These are phyloP conservation scores for Sporothrix mexicana DNA, from an alignment of 2,329 filamentous ascomycete genomes.

Conservation along the genomic window DNA sequence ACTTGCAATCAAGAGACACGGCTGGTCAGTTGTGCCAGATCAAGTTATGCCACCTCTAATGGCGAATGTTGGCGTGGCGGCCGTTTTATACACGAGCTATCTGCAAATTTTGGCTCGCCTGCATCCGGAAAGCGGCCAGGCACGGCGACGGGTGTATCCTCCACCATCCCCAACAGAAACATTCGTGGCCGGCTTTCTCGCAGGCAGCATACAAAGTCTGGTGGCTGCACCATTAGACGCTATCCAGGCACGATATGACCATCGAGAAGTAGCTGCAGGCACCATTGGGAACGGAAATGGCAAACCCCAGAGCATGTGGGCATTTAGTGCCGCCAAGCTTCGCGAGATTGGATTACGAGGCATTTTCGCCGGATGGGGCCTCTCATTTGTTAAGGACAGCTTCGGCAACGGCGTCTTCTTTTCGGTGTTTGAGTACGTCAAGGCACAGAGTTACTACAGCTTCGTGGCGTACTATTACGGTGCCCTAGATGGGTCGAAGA, in stretches of 20 bases:
- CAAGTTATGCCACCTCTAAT: slow-evolving; percentile 78
- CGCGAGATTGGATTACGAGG: slow-evolving; percentile 74
- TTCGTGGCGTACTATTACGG: slow-evolving; percentile 76
- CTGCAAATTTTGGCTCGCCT: slow-evolving; percentile 70
- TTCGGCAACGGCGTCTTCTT: slow-evolving; percentile 76
- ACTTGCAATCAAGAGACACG: slow-evolving; percentile 70
- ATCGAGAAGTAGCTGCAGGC: slow-evolving; percentile 51
- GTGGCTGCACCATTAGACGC: slow-evolving; percentile 77
- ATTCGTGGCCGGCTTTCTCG: slow-evolving; percentile 72
- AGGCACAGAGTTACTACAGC: slow-evolving; percentile 73
- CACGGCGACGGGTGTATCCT: slow-evolving; percentile 69
- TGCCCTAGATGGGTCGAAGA: slow-evolving; percentile 57
- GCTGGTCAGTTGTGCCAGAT: slow-evolving; percentile 75
- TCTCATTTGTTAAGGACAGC: slow-evolving; percentile 73
- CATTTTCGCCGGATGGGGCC: slow-evolving; percentile 74
- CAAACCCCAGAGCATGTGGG: slow-evolving; percentile 70
- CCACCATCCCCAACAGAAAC: slow-evolving; percentile 68
- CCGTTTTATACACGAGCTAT: slow-evolving; percentile 77
- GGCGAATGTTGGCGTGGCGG: slow-evolving; percentile 75
- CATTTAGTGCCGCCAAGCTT: slow-evolving; percentile 69
- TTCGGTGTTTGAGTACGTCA: slow-evolving; percentile 75
- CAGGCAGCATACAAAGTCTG: slow-evolving; percentile 71
- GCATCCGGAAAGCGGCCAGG: slow-evolving; percentile 66
- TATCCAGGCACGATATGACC: slow-evolving; percentile 74
- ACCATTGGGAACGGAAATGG: slow-evolving; percentile 43